Evolutionary conservation across 352 stramenopile species (phyloP).

Genomic region (Chrysophaeum taylorii): DNA sequence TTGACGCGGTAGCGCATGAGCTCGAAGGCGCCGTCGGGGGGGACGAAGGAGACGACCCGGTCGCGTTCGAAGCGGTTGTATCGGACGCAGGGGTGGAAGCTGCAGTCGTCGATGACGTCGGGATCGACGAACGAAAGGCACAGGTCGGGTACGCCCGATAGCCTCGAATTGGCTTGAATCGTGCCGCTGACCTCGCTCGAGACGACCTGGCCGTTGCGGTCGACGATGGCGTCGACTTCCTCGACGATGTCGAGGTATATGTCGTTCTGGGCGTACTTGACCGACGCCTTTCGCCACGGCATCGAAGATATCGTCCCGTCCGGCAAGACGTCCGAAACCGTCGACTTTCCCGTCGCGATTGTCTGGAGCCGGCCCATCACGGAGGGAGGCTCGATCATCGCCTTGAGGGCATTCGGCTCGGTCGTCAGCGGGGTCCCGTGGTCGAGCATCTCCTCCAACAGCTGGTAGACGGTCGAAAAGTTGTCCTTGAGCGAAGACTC

Average conservation of each 20-base stretch:
- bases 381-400: slow-evolving; percentile 86
- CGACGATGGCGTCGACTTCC: slow-evolving; percentile 92
- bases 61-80: slow-evolving; percentile 89
- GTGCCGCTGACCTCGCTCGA: slow-evolving; percentile 83
- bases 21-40: slow-evolving; percentile 92
- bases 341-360: slow-evolving; percentile 62
- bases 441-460: slow-evolving; percentile 86
- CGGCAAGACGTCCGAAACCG: slow-evolving; percentile 73
- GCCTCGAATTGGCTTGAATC: slow-evolving; percentile 84
- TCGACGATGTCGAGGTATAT: slow-evolving; percentile 98
- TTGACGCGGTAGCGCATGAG: slow-evolving; percentile 68
- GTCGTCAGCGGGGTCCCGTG: slow-evolving; percentile 92
- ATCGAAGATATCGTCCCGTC: slow-evolving; percentile 86
- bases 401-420: slow-evolving; percentile 90
- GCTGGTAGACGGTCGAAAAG: slow-evolving; percentile 88
- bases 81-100: slow-evolving; percentile 93
- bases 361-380: slow-evolving; percentile 58
- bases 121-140: slow-evolving; percentile 90
- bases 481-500: slow-evolving; percentile 95
- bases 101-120: slow-evolving; percentile 90
- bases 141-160: slow-evolving; percentile 91
- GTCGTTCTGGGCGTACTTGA: slow-evolving; percentile 91
- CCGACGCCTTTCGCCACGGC: slow-evolving; percentile 87
- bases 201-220: slow-evolving; percentile 61
- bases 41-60: slow-evolving; percentile 90